These are phyloP conservation scores for Cardamine chenopodiifolia DNA, from an alignment of 345 rosid species.

Conservation along the genomic window DNA sequence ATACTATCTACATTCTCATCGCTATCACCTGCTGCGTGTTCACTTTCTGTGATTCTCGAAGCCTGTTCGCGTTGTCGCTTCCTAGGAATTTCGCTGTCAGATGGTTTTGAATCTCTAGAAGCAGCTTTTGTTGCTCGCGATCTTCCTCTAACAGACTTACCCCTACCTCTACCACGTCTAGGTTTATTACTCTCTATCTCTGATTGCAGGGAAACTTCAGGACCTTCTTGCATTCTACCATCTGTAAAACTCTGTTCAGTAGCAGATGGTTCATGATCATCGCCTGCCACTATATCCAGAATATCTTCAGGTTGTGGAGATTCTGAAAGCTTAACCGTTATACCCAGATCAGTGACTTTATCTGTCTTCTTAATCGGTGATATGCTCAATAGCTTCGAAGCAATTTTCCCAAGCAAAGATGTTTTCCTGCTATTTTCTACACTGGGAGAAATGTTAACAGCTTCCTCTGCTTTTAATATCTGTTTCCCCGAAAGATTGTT, in stretches of 20 bases:
- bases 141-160: conserved; percentile 57
- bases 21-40: conserved; percentile 63
- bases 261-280: conserved; percentile 50
- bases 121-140: conserved; percentile 54
- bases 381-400: conserved; percentile 59
- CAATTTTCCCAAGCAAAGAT: conserved; percentile 70
- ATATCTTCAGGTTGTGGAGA: conserved; percentile 27
- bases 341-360: conserved; percentile 34
- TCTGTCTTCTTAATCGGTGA: conserved; percentile 58
- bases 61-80: conserved; percentile 57
- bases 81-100: conserved; percentile 50
- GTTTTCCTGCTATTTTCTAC: conserved; percentile 41
- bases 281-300: conserved; percentile 39
- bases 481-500: conserved; percentile 33
- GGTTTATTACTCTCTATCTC: conserved; percentile 45
- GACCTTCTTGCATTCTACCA: conserved; percentile 51
- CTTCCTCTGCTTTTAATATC: conserved; percentile 32
- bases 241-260: conserved; percentile 58
- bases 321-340: conserved; percentile 30
- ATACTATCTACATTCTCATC: conserved; percentile 69
- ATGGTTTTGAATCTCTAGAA: conserved; percentile 60
- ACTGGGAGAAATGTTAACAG: conserved; percentile 42
- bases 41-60: conserved; percentile 51
- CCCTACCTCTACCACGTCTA: conserved; percentile 57
- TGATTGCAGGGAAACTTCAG: conserved; percentile 66